Evolutionary conservation across 495 filamentous ascomycete genomes (phyloP).

Genomic region (Aspergillus bertholletiae): DNA sequence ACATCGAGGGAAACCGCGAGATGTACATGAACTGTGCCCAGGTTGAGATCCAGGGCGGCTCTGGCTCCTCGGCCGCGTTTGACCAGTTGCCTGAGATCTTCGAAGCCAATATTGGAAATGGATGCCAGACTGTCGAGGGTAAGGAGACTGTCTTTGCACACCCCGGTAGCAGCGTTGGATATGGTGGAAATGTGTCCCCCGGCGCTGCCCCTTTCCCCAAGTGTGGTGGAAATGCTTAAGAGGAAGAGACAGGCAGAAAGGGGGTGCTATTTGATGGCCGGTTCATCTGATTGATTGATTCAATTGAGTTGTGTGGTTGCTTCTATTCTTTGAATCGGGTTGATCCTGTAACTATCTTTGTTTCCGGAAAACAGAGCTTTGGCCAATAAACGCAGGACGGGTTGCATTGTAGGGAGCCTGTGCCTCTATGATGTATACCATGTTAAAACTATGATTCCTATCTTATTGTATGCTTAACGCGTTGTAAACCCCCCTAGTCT

Average conservation of each 20-base stretch:
- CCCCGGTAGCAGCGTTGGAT: not conserved
- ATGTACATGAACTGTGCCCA: conserved; percentile 62
- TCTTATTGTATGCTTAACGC: no score
- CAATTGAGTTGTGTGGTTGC: not conserved
- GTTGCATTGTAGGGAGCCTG: no score
- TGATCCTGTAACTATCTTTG: no score
- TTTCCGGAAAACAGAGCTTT: no score
- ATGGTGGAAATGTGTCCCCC: not conserved
- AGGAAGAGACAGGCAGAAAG: no score
- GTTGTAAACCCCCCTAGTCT: no score
- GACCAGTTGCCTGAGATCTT: conserved; percentile 49
- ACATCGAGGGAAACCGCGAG: no score
- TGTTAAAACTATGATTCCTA: no score
- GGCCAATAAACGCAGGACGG: no score
- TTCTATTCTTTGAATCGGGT: not conserved
- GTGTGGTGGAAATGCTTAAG: not conserved
- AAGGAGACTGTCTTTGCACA: not conserved
- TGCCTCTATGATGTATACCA: no score
- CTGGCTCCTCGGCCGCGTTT: conserved; percentile 11
- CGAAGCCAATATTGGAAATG: conserved; percentile 49
- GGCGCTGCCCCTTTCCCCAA: not conserved
- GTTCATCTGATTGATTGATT: no score
- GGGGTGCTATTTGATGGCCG: no score
- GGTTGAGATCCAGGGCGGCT: conserved; percentile 45
- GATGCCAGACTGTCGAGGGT: not conserved